Evolutionary conservation across 805 yeast genomes (phyloP), one percentile per base, ranked within the genome.

Genomic region (Yarrowia porcina): DNA sequence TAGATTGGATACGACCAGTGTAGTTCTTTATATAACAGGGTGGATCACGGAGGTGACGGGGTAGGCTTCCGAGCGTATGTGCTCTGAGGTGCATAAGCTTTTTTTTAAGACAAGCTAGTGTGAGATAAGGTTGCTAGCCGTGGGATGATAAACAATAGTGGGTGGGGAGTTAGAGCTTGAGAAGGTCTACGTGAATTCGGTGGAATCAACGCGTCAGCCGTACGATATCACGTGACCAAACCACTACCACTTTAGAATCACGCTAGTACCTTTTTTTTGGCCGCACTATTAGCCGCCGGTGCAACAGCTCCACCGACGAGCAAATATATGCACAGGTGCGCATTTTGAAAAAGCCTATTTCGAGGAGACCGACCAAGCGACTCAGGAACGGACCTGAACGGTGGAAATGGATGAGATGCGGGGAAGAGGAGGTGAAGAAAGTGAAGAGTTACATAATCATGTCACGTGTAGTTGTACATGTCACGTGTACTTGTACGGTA

Each of bases 301-400:
- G 7, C 3, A 44, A 44, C 49, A 10, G 49, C 49, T 44, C 36
- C 52, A n/a, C 52, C 17, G 11, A 17, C 44, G 59, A 52, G 59
- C 59, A 52, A 52, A 52, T 52, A 13, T 52, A 52, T 52, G 59
- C 59, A 52, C 15, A 13, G 20, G 59, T 52, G 59, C 59, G 59
- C 59, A 52, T 36, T 52, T 52, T 52, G 44, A 35, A 35, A 49
- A 52, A 52, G 21, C 18, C 11, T 52, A 36, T 49, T 44, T 23
- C 12, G 8, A 8, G 4, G 6, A 3, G 30, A n/a, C 30, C 28
- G n/a, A n/a, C n/a, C 45, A 23, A 41, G 30, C 18, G 18, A 7
- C 12, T 39, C 20, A 36, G 41, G 41, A 36, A 9, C 28, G 8
- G 28, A 25, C 28, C n/a, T n/a, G n/a, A n/a, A n/a, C n/a, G n/a